These are phyloP conservation scores for Beauveria scarabaeidicola DNA, from an alignment of 2,329 filamentous ascomycete genomes.

Conservation along the genomic window DNA sequence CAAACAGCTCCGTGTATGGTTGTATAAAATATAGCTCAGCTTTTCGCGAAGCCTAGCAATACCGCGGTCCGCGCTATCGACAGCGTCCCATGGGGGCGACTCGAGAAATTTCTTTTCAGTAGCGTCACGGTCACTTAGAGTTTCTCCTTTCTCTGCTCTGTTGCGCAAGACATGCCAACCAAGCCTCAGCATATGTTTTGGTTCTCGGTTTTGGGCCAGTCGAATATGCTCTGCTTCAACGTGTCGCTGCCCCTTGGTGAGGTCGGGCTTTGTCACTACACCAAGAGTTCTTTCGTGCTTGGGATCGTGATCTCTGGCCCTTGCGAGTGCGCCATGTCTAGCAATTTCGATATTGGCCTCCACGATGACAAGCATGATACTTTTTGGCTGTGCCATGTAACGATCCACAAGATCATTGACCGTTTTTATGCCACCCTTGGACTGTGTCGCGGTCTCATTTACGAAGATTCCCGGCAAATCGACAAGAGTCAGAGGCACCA, in stretches of 20 bases:
- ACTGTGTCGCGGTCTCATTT: slow-evolving; percentile 23
- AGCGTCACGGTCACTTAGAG: not conserved
- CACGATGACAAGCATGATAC: slow-evolving; percentile 49
- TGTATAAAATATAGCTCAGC: slow-evolving; percentile 19
- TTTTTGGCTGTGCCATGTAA: slow-evolving; percentile 51
- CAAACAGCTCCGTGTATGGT: slow-evolving; percentile 21
- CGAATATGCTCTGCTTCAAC: slow-evolving; percentile 30
- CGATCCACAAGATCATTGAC: slow-evolving; percentile 32
- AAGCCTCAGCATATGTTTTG: slow-evolving; percentile 23
- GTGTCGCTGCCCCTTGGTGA: slow-evolving; percentile 21
- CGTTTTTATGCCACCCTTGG: slow-evolving; percentile 21
- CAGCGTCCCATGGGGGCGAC: slow-evolving; percentile 16
- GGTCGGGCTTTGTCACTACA: slow-evolving; percentile 50
- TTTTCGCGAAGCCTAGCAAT: slow-evolving; percentile 23
- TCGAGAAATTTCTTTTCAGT: not conserved
- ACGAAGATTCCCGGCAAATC: slow-evolving; percentile 43
- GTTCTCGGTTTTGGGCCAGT: slow-evolving; percentile 21
- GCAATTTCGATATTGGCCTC: slow-evolving; percentile 40
- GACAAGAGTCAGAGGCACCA: slow-evolving; percentile 42
- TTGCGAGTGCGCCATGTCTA: slow-evolving; percentile 42
- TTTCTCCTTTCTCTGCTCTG: slow-evolving; percentile 21
- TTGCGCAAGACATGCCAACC: slow-evolving; percentile 47
- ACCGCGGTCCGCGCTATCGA: slow-evolving; percentile 22
- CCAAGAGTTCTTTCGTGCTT: slow-evolving; percentile 41
- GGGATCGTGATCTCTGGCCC: slow-evolving; percentile 34